phyloP scores from a whole-genome alignment of 2,329 filamentous ascomycete genomes.

The Penicillium sp. region DNA sequence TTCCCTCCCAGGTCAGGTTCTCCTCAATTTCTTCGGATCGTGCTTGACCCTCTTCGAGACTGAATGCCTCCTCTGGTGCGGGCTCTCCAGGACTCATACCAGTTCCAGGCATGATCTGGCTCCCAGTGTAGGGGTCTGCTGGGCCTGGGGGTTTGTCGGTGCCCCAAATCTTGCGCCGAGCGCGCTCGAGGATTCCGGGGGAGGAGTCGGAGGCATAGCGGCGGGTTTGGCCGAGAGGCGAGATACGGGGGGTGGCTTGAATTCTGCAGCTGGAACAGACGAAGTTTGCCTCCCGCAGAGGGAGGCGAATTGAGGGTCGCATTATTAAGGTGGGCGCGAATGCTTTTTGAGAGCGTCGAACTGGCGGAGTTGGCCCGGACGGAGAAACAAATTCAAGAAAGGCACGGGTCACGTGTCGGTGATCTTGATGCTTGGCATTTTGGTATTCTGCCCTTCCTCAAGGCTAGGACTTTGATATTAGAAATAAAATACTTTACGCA shows the following conservation, averaged over 20 bases:
- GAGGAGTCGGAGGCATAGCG: slow-evolving; percentile 37
- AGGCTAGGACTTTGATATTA: not conserved
- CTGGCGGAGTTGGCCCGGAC: slow-evolving; percentile 21
- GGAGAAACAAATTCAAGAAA: slow-evolving; percentile 25
- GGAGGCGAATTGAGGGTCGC: slow-evolving; percentile 40
- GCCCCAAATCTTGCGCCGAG: slow-evolving; percentile 52
- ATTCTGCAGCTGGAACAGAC: slow-evolving; percentile 45
- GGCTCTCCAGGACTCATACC: not conserved
- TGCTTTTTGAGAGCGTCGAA: slow-evolving; percentile 3
- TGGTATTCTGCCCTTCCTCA: not conserved
- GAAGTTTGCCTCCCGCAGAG: slow-evolving; percentile 41
- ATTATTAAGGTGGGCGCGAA: slow-evolving; percentile 31
- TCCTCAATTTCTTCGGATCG: slow-evolving; percentile 6
- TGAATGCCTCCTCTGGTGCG: not conserved
- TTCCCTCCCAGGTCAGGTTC: slow-evolving; percentile 47
- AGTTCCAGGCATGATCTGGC: slow-evolving; percentile 12
- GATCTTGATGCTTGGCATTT: slow-evolving; percentile 16
- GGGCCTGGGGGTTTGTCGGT: slow-evolving; percentile 51
- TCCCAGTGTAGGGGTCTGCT: slow-evolving; percentile 50
- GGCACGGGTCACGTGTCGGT: slow-evolving; percentile 27
- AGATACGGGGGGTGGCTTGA: slow-evolving; percentile 34
- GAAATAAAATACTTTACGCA: not conserved
- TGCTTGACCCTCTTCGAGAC: not conserved
- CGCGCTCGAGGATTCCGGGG: slow-evolving; percentile 45
- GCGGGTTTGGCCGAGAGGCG: slow-evolving; percentile 35